Conservation (phyloP, 1,284 basidiomycete species). For the Mycosarcoma mackinlayi region DNA sequence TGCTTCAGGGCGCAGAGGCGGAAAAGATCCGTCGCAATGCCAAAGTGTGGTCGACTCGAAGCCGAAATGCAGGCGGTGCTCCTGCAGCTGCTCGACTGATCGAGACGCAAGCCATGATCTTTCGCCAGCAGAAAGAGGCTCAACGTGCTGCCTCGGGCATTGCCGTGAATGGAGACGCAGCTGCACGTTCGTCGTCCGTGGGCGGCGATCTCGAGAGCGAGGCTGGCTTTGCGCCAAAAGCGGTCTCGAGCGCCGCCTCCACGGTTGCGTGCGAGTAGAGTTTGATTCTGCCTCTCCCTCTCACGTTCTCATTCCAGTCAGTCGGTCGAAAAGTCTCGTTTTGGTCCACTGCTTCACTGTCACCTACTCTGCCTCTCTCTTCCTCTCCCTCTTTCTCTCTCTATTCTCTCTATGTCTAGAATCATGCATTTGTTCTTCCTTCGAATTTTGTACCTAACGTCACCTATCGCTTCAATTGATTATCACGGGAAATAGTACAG, state of each 20-base stretch:
- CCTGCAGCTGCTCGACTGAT: slow-evolving; percentile 47
- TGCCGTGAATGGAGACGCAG: too few relatives aligned
- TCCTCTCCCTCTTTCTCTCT: too few relatives aligned
- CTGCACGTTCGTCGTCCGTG: neutral
- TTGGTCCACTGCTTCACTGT: too few relatives aligned
- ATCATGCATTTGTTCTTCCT: too few relatives aligned
- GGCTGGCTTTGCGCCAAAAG: slow-evolving; percentile 1
- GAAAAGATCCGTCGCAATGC: slow-evolving; percentile 37
- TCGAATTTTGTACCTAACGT: too few relatives aligned
- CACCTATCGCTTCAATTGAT: too few relatives aligned
- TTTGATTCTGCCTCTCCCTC: neutral
- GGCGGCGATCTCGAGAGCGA: slow-evolving; percentile 8
- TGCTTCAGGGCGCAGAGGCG: slow-evolving; percentile 38
- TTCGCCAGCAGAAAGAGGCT: slow-evolving; percentile 24
- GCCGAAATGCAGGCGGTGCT: slow-evolving; percentile 52
- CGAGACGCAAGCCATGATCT: slow-evolving; percentile 36
- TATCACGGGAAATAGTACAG: too few relatives aligned
- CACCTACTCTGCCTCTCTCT: too few relatives aligned
- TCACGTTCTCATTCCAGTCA: neutral
- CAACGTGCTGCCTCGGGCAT: neutral
- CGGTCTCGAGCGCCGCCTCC: slow-evolving; percentile 17
- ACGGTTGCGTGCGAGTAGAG: slow-evolving; percentile 9
- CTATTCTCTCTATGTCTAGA: too few relatives aligned
- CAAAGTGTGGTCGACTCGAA: slow-evolving; percentile 46
- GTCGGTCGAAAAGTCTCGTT: too few relatives aligned